Evolutionary conservation across 2,329 filamentous ascomycete species (phyloP).

Genomic region (Colletotrichum sp.): DNA sequence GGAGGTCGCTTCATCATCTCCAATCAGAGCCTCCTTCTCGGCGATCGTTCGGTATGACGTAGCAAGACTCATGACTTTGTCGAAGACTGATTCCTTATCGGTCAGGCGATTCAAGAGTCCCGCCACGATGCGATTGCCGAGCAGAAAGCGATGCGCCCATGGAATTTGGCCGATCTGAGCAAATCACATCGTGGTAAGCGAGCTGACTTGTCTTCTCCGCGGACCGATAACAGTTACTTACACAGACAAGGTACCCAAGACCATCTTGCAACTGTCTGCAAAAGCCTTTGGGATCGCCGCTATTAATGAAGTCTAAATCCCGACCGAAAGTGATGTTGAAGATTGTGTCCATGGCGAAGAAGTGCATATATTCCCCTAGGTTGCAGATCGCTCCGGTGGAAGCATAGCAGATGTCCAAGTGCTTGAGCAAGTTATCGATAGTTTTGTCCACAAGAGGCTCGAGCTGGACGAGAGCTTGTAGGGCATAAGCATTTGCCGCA

Average conservation of each 20-base stretch:
- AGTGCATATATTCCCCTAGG: neutral
- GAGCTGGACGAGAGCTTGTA: slow-evolving; percentile 1
- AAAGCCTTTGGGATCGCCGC: neutral
- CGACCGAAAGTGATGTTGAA: neutral
- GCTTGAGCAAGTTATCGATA: neutral
- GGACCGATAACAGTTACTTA: neutral
- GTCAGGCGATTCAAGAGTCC: neutral
- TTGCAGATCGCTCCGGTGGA: neutral
- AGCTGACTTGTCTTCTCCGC: neutral
- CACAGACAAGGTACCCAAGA: neutral
- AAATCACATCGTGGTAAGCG: neutral
- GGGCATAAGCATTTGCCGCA: slow-evolving; percentile 8
- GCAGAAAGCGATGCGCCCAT: neutral
- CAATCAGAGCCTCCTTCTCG: neutral
- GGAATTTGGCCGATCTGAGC: neutral
- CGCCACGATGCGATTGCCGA: neutral
- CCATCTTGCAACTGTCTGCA: neutral
- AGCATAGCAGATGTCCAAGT: neutral
- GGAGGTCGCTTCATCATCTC: neutral
- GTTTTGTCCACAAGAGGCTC: neutral
- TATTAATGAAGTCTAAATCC: neutral
- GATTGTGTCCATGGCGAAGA: neutral
- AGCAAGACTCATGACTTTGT: neutral
- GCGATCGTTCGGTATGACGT: neutral
- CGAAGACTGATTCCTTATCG: neutral